Conservation (phyloP, 2,329 filamentous ascomycete genomes). For the Aspergillus quadricinctus region DNA sequence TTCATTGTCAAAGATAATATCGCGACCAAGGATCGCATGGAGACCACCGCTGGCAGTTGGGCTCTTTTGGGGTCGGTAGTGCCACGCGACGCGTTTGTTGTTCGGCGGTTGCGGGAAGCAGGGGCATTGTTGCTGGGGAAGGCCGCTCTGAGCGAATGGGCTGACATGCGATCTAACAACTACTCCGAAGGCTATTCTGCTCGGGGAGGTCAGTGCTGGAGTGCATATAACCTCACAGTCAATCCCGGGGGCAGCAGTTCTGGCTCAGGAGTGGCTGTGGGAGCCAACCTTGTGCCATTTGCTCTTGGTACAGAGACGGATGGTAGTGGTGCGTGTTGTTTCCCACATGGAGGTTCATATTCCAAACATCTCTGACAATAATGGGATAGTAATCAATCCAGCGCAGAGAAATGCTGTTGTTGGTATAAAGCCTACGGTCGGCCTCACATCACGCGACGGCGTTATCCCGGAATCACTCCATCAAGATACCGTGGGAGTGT, state of each 20-base stretch:
- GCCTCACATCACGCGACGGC: constrained; percentile 60
- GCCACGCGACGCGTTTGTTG: constrained; percentile 64
- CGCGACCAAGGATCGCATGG: constrained; percentile 63
- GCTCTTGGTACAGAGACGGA: constrained; percentile 72
- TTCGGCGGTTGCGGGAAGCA: constrained; percentile 57
- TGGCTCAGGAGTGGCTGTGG: constrained; percentile 62
- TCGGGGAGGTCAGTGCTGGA: constrained; percentile 60
- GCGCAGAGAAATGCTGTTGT: constrained; percentile 66
- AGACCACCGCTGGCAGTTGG: constrained; percentile 69
- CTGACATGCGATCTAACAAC: constrained; percentile 63
- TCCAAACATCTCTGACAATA: background rate
- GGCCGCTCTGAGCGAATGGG: constrained; percentile 69
- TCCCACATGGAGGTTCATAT: background rate
- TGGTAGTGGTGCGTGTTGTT: constrained; percentile 47
- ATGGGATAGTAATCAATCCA: constrained; percentile 59
- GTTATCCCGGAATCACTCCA: constrained; percentile 64
- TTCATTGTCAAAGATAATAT: constrained; percentile 70
- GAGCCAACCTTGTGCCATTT: constrained; percentile 59
- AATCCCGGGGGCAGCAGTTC: constrained; percentile 67
- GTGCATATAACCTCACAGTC: constrained; percentile 64
- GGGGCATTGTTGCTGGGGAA: constrained; percentile 69
- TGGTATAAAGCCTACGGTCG: constrained; percentile 72
- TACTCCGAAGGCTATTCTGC: constrained; percentile 66
- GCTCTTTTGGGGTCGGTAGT: constrained; percentile 62
- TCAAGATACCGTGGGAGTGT: constrained; percentile 65